Conservation (phyloP, 225 moss, liverwort and hornwort genomes). For the Bryoerythrophyllum caledonicum region DNA sequence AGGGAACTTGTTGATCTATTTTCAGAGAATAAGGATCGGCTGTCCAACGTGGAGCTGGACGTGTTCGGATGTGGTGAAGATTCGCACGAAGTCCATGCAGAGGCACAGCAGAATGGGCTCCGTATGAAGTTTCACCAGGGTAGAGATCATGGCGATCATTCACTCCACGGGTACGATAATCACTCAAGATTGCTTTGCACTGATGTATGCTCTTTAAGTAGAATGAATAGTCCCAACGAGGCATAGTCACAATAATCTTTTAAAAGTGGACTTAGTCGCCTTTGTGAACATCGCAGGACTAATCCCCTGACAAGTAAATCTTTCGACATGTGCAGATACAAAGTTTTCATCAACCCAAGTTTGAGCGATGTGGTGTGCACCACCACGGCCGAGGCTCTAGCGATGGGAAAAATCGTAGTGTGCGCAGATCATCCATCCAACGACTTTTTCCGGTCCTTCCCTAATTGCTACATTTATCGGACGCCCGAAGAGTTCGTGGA, state of each 20-base stretch:
- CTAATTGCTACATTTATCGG: constrained; percentile 82
- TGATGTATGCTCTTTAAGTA: neutral
- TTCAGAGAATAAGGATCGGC: constrained; percentile 67
- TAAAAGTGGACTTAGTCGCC: neutral
- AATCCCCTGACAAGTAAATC: constrained; percentile 26
- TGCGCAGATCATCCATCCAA: constrained; percentile 98
- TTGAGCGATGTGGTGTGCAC: constrained; percentile 98
- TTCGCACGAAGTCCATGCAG: constrained; percentile 79
- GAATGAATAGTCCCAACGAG: neutral
- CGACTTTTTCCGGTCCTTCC: constrained; percentile 90
- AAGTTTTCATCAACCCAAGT: constrained; percentile 98
- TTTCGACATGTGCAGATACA: constrained; percentile 71
- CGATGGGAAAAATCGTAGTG: constrained; percentile 98
- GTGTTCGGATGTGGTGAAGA: constrained; percentile 96
- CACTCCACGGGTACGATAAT: constrained; percentile 76
- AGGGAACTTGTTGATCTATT: constrained; percentile 94
- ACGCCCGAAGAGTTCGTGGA: constrained; percentile 83
- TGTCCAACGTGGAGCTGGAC: constrained; percentile 74
- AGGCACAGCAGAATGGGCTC: constrained; percentile 72
- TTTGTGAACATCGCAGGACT: neutral
- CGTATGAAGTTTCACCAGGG: constrained; percentile 80
- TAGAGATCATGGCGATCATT: constrained; percentile 88
- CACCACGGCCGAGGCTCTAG: constrained; percentile 95
- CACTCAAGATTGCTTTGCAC: neutral
- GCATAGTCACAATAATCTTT: neutral